These are phyloP conservation scores for Lolium multiflorum DNA, from an alignment of 176 grass and related monocot genomes.

Conservation along the genomic window DNA sequence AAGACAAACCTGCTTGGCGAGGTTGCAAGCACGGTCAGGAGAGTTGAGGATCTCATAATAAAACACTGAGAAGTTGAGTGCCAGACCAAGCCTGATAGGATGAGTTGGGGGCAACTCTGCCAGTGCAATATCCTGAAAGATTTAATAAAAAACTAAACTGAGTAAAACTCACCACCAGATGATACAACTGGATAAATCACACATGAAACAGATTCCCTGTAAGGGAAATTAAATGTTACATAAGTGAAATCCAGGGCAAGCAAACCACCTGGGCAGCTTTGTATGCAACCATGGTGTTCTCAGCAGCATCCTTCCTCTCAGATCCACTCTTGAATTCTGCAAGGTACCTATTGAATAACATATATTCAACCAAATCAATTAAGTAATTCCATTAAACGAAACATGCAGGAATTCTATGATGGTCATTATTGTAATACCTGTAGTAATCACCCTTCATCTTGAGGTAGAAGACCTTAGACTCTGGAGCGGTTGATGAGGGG, in stretches of 20 bases:
- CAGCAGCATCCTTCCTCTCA: constrained; percentile 58
- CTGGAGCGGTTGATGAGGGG: constrained; percentile 38
- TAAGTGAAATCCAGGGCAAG: neutral
- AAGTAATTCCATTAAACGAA: neutral
- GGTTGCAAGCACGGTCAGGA: constrained; percentile 54
- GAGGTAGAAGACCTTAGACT: constrained; percentile 65
- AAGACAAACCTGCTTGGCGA: constrained; percentile 54
- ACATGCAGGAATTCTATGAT: neutral
- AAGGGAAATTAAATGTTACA: constrained; percentile 23
- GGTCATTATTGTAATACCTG: constrained; percentile 28
- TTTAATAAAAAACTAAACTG: constrained; percentile 28
- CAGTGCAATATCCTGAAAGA: constrained; percentile 52
- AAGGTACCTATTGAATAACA: constrained; percentile 44
- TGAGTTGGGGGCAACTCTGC: constrained; percentile 47
- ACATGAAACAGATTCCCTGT: neutral
- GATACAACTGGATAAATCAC: neutral
- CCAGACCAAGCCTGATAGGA: constrained; percentile 60
- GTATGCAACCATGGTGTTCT: constrained; percentile 63
- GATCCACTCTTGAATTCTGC: constrained; percentile 53
- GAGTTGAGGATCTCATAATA: constrained; percentile 61
- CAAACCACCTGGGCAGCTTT: constrained; percentile 54
- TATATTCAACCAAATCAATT: constrained; percentile 22
- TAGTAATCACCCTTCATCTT: constrained; percentile 61
- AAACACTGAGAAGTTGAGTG: constrained; percentile 60
- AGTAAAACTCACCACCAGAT: neutral